Evolutionary conservation across 2,329 filamentous ascomycete species (phyloP).

Genomic region (Cadophora malorum): DNA sequence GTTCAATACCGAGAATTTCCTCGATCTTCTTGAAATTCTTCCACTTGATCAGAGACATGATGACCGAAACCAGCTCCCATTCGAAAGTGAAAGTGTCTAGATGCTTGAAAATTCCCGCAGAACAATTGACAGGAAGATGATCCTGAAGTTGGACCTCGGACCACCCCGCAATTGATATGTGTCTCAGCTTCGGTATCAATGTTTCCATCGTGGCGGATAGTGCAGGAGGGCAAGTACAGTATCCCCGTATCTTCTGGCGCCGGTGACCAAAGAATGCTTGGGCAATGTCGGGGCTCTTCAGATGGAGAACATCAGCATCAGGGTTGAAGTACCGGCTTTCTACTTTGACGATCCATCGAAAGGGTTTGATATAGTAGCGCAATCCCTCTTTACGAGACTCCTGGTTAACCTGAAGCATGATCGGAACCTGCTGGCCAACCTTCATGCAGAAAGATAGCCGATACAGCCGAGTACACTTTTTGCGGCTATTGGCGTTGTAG

Average conservation of each 20-base stretch:
- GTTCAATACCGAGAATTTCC: no score
- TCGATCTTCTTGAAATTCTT: no score
- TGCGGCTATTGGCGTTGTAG: background rate
- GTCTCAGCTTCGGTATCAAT: background rate
- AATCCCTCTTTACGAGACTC: background rate
- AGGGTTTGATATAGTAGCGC: background rate
- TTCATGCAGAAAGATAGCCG: no score
- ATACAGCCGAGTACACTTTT: background rate
- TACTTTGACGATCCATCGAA: background rate
- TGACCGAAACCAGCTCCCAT: no score
- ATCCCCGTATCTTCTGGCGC: background rate
- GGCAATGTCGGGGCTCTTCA: background rate
- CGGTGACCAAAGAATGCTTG: background rate
- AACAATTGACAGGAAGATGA: no score
- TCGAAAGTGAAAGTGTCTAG: no score
- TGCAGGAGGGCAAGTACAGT: background rate
- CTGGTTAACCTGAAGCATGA: background rate
- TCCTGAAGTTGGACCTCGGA: no score
- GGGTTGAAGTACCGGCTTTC: background rate
- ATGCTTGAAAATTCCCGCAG: no score
- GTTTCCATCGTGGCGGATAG: background rate
- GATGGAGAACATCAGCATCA: background rate
- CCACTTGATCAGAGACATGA: no score
- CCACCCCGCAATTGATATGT: background rate
- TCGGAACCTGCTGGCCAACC: background rate